Conservation (phyloP, 2,329 filamentous ascomycete species). For the Neonectria faginata region DNA sequence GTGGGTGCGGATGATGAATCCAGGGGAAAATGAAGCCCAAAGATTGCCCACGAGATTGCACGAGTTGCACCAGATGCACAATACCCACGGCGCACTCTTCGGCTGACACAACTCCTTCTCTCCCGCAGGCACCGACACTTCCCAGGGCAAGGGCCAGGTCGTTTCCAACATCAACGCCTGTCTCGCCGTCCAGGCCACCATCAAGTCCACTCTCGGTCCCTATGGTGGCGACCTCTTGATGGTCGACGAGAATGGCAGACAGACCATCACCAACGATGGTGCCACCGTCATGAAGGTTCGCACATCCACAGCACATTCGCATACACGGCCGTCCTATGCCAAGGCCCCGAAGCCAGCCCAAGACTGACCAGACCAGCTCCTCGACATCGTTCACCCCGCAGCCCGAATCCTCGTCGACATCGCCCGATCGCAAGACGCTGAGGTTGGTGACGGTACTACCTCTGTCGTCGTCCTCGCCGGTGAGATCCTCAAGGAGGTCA, state of each 20-base stretch:
- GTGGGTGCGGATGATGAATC: conserved; percentile 31
- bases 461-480: conserved; percentile 98
- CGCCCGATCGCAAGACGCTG: conserved; percentile 97
- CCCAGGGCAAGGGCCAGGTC: conserved; percentile 96
- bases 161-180: conserved; percentile 99
- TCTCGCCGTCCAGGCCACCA: conserved; percentile 92
- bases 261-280: conserved; percentile 99
- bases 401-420: conserved; percentile 98
- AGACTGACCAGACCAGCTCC: conserved; percentile 68
- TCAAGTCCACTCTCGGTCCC: conserved; percentile 94
- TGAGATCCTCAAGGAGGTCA: conserved; percentile 96
- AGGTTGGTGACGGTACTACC: conserved; percentile 97
- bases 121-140: conserved; percentile 87
- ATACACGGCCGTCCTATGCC: conserved; percentile 2
- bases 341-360: neutral
- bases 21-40: conserved; percentile 31
- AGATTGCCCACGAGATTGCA: conserved; percentile 8
- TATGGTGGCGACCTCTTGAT: conserved; percentile 97
- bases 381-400: conserved; percentile 98
- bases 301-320: neutral
- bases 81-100: conserved; percentile 10
- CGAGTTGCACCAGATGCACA: conserved; percentile 21
- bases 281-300: conserved; percentile 97
- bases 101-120: conserved; percentile 28
- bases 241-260: conserved; percentile 93